Conservation (phyloP, 2,329 filamentous ascomycete genomes). For the Emergomyces orientalis region DNA sequence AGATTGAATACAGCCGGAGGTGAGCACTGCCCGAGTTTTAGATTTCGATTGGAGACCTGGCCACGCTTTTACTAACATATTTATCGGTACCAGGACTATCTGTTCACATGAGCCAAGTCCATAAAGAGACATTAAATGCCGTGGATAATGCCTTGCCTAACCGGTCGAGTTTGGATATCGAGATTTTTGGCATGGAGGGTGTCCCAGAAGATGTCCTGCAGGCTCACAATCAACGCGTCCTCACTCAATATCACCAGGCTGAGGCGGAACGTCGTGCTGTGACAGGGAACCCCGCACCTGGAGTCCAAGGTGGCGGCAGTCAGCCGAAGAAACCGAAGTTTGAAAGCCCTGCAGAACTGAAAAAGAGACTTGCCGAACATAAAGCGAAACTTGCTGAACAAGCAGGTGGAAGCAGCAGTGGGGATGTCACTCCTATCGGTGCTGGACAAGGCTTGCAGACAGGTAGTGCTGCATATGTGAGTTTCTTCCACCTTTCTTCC, state of each 20-base stretch:
- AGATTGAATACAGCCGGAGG: constrained; percentile 90
- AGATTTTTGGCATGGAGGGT: constrained; percentile 98
- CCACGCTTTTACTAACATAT: neutral
- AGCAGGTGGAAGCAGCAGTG: constrained; percentile 47
- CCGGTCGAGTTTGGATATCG: constrained; percentile 74
- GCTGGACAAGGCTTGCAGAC: constrained; percentile 42
- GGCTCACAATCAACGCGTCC: constrained; percentile 77
- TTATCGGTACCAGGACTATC: constrained; percentile 58
- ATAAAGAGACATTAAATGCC: constrained; percentile 79
- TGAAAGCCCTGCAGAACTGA: constrained; percentile 67
- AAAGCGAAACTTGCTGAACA: constrained; percentile 56
- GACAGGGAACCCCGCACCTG: constrained; percentile 74
- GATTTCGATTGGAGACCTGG: neutral
- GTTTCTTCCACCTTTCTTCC: constrained; percentile 26
- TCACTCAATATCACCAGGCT: constrained; percentile 73
- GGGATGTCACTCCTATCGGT: constrained; percentile 48
- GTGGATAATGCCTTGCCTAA: constrained; percentile 91
- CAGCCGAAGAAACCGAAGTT: constrained; percentile 57
- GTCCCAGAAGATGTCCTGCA: constrained; percentile 78
- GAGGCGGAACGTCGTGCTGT: constrained; percentile 72
- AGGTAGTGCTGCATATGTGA: constrained; percentile 48
- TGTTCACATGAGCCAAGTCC: constrained; percentile 96
- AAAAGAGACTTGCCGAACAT: constrained; percentile 69
- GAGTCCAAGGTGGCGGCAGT: constrained; percentile 37
- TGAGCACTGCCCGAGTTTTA: constrained; percentile 35